phyloP scores from a whole-genome alignment of 768 basidiomycete species.

The Lactarius akahatsu region DNA sequence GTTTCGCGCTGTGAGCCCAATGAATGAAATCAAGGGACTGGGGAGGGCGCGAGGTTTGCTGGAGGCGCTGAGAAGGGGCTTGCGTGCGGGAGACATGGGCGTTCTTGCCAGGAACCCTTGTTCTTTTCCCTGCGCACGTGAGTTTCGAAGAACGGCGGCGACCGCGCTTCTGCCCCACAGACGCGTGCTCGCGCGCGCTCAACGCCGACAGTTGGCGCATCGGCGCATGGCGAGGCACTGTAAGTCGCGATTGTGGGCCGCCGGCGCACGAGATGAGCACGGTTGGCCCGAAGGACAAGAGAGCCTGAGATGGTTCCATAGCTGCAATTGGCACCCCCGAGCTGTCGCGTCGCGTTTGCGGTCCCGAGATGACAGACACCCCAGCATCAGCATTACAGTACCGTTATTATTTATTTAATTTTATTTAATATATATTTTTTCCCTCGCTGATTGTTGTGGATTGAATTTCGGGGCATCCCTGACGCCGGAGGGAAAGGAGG shows the following conservation, averaged over 20 bases:
- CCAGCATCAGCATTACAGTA: background rate
- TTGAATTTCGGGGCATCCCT: constrained; percentile 2
- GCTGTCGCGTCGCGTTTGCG: background rate
- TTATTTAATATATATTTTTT: background rate
- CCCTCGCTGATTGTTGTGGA: background rate
- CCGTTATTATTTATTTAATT: constrained; percentile 1
- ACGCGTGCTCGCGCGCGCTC: constrained; percentile 10
- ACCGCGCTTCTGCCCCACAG: background rate
- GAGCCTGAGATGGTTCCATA: background rate
- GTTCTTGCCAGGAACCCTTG: constrained; percentile 19
- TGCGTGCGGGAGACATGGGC: background rate
- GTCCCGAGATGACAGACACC: too few relatives aligned
- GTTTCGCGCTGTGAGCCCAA: background rate
- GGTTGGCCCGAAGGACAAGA: background rate
- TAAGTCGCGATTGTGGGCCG: background rate
- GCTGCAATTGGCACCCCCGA: too few relatives aligned
- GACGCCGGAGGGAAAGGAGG: constrained; percentile 7
- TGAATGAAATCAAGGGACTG: background rate
- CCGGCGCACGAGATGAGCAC: background rate
- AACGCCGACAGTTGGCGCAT: background rate
- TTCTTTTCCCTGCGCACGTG: constrained; percentile 17
- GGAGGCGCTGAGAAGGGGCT: background rate
- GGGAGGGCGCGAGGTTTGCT: background rate
- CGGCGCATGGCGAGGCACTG: background rate
- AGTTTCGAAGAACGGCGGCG: background rate